Base-by-base conservation (phyloP, 495 filamentous ascomycete genomes). In the Thozetella sp. region DNA sequence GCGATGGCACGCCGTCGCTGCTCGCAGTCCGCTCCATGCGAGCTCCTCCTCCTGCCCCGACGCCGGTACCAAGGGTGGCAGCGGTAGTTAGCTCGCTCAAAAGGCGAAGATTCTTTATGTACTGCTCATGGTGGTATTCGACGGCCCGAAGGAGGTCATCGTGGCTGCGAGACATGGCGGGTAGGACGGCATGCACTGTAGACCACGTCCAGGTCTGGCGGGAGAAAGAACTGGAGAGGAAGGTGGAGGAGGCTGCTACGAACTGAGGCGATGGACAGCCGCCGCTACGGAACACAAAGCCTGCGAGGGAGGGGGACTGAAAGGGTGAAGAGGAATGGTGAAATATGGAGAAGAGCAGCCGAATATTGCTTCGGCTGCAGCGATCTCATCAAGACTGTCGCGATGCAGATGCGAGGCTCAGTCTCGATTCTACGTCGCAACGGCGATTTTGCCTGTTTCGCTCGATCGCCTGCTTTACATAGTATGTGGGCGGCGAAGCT, bases 141-240 rank as follows among this genome's bases (percentile, higher is more conserved):
- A 73, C 66, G 58, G 60, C 65, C 51, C 61, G 67, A 51, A 75
- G 55, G 3, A 79, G 58, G 22, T 78, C 77, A 1, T 76, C 73
- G 1, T 37, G 54, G 46, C 25, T 50, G 9, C 25, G 13, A 22
- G 54, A 56, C 10, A 25, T 37, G 30, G 30, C 30, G 15, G 15
- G 30, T 6, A 15, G 15, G 30, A 15, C 6, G 30, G 6, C 30
- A 37, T 6, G 30, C 30, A 15, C 30, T 37, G 30, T n/a, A n/a
- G n/a, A n/a, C n/a, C n/a, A n/a, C n/a, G n/a, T n/a, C n/a, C n/a
- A n/a, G n/a, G n/a, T n/a, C n/a, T n/a, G n/a, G n/a, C n/a, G 30
- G 30, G 6, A 37, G 30, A 37, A 37, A 15, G 6, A 37, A 37
- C 6, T 37, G 30, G 15, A 37, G 30, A 6, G 6, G 15, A 6